Evolutionary conservation across 306 rosid species (phyloP).

Genomic region (Trifolium fragiferum): DNA sequence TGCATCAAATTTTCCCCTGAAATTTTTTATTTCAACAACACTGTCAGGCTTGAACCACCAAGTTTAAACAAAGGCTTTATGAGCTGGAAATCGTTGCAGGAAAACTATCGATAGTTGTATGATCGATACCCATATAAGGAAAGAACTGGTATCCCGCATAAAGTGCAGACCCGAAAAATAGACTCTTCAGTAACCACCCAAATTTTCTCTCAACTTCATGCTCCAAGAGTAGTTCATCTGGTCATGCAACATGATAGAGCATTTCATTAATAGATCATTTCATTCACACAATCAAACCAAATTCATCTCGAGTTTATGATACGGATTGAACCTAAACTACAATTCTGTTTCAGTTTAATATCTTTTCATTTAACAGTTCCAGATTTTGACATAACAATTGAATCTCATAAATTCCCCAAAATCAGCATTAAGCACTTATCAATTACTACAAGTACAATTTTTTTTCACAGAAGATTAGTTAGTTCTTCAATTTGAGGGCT

Average conservation of each 20-base stretch:
- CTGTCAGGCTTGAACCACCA: slow-evolving; percentile 39
- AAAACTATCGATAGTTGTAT: not conserved
- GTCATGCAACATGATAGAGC: slow-evolving; percentile 16
- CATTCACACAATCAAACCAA: slow-evolving; percentile 28
- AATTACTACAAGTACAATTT: slow-evolving; percentile 1
- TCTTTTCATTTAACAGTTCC: slow-evolving; percentile 21
- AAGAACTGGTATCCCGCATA: slow-evolving; percentile 75
- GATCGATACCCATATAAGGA: slow-evolving; percentile 79
- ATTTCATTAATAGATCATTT: slow-evolving; percentile 37
- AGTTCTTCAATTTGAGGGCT: not conserved
- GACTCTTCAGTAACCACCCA: slow-evolving; percentile 78
- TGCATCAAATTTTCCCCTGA: slow-evolving; percentile 90
- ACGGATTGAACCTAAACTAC: too few species aligned
- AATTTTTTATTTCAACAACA: slow-evolving; percentile 33
- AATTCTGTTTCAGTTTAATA: not conserved
- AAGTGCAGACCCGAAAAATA: slow-evolving; percentile 82
- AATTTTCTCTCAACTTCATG: slow-evolving; percentile 80
- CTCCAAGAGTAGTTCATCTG: slow-evolving; percentile 73
- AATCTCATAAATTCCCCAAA: slow-evolving; percentile 12
- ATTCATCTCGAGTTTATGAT: not conserved
- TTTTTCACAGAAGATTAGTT: not conserved
- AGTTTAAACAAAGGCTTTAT: slow-evolving; percentile 4
- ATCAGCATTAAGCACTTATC: not conserved
- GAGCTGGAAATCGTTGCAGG: slow-evolving; percentile 9
- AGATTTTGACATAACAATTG: slow-evolving; percentile 15